A percentile compares a stretch with the other conserved stretches of the same genome.
Evolutionary conservation across 2,329 filamentous ascomycete species (phyloP).

Genomic region (Alternaria novae-zelandiae): DNA sequence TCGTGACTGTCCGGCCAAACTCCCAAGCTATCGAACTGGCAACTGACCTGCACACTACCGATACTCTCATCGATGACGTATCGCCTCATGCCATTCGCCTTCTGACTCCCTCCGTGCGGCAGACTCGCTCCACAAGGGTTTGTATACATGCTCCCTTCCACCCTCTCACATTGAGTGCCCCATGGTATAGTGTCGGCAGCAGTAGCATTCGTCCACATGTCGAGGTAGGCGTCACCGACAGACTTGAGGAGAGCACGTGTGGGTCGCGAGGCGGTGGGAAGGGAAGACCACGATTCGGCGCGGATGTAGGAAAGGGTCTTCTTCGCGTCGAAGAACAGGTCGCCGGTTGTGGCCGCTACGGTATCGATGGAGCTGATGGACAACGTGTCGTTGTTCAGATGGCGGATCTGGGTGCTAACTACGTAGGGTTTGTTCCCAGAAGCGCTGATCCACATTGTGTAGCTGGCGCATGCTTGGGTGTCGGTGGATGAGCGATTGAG

Average conservation of each 20-base stretch:
- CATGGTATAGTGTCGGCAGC: conserved; percentile 38
- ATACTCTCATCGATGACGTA: conserved; percentile 39
- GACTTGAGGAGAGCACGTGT: conserved; percentile 35
- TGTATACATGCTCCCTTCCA: conserved; percentile 33
- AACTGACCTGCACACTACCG: conserved; percentile 39
- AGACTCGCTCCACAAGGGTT: conserved; percentile 34
- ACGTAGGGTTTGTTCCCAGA: conserved; percentile 33
- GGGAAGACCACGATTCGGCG: conserved; percentile 32
- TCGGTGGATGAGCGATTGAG: conserved; percentile 36
- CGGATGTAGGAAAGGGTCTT: conserved; percentile 36
- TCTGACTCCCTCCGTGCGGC: conserved; percentile 32
- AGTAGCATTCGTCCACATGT: conserved; percentile 42
- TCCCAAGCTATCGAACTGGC: conserved; percentile 39
- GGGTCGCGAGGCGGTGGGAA: conserved; percentile 24
- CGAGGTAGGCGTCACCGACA: conserved; percentile 37
- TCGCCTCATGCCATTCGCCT: conserved; percentile 35
- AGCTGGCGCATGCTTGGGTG: conserved; percentile 33
- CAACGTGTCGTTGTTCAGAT: conserved; percentile 28
- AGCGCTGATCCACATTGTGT: conserved; percentile 37
- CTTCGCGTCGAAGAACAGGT: conserved; percentile 39
- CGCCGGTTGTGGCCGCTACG: conserved; percentile 36
- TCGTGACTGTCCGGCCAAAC: conserved; percentile 39
- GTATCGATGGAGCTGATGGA: conserved; percentile 36
- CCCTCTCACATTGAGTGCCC: conserved; percentile 38
- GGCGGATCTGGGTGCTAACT: conserved; percentile 36